Percentiles rank a stretch among this genome's conserved stretches.
Evolutionary conservation across 2,329 filamentous ascomycete genomes (phyloP).

Genomic region (Beauveria sp.): DNA sequence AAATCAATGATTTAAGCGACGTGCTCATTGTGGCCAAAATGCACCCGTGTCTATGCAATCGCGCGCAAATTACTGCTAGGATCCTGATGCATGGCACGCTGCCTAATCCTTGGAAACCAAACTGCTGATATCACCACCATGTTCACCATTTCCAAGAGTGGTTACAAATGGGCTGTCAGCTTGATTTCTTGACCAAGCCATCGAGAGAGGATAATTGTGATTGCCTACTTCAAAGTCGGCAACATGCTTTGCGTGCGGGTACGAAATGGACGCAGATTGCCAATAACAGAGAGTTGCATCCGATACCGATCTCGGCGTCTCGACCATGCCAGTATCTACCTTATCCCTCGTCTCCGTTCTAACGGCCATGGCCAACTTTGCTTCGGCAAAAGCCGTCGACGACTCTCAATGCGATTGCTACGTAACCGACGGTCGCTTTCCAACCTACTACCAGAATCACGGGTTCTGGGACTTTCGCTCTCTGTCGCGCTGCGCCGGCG

Average conservation of each 20-base stretch:
- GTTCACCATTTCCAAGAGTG: neutral
- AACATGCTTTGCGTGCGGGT: neutral
- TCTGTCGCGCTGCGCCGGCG: slow-evolving; percentile 19
- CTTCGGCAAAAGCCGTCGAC: neutral
- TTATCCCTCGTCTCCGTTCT: neutral
- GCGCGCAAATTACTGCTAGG: neutral
- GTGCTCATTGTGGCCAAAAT: no score
- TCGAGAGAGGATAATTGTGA: neutral
- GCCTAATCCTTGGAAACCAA: neutral
- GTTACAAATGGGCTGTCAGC: neutral
- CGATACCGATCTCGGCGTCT: neutral
- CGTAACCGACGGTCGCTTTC: slow-evolving; percentile 18
- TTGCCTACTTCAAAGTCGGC: neutral
- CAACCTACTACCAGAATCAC: slow-evolving; percentile 20
- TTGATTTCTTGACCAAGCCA: neutral
- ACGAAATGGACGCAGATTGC: neutral
- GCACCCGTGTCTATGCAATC: no score
- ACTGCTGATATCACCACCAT: neutral
- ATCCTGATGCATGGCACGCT: neutral
- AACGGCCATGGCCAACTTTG: neutral
- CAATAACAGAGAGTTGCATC: neutral
- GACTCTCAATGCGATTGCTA: slow-evolving; percentile 22
- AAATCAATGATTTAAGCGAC: no score
- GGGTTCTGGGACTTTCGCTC: slow-evolving; percentile 26
- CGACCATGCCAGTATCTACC: neutral